Evolutionary conservation across 1,139 yeast species (phyloP).

Genomic region (Trichomonascaceae sp.): DNA sequence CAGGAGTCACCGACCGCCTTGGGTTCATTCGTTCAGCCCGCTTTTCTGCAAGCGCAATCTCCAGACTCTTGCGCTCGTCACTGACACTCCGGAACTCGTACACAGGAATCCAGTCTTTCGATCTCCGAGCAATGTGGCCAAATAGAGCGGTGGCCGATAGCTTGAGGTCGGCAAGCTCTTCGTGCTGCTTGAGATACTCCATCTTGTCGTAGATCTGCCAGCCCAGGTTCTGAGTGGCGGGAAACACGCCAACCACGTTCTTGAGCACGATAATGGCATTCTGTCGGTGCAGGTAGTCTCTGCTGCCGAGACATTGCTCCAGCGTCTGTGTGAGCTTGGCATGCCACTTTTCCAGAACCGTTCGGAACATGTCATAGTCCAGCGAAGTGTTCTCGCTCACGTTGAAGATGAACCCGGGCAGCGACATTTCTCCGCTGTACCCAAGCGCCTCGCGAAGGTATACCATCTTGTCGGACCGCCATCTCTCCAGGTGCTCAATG

Average conservation of each 20-base stretch:
- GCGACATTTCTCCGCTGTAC: background rate
- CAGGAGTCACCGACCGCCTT: no score
- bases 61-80: constrained; percentile 10
- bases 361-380: constrained; percentile 30
- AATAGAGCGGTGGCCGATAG: constrained; percentile 65
- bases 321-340: constrained; percentile 35
- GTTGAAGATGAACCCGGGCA: constrained; percentile 3
- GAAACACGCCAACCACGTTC: constrained; percentile 51
- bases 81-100: constrained; percentile 17
- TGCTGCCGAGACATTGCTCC: constrained; percentile 36
- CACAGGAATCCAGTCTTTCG: constrained; percentile 40
- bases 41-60: constrained; percentile 4
- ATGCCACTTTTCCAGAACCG: constrained; percentile 45
- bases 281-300: constrained; percentile 68
- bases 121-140: constrained; percentile 54
- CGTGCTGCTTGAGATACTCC: constrained; percentile 36
- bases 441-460: constrained; percentile 25
- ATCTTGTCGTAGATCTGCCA: constrained; percentile 38
- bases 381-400: constrained; percentile 14
- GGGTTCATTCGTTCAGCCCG: no score
- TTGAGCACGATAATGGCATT: constrained; percentile 72
- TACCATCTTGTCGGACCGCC: constrained; percentile 26
- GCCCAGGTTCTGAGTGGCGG: constrained; percentile 58
- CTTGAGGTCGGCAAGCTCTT: constrained; percentile 67
- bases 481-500: constrained; percentile 33